phyloP scores from a whole-genome alignment of 2,329 filamentous ascomycete genomes.

The Rutstroemia sp. region DNA sequence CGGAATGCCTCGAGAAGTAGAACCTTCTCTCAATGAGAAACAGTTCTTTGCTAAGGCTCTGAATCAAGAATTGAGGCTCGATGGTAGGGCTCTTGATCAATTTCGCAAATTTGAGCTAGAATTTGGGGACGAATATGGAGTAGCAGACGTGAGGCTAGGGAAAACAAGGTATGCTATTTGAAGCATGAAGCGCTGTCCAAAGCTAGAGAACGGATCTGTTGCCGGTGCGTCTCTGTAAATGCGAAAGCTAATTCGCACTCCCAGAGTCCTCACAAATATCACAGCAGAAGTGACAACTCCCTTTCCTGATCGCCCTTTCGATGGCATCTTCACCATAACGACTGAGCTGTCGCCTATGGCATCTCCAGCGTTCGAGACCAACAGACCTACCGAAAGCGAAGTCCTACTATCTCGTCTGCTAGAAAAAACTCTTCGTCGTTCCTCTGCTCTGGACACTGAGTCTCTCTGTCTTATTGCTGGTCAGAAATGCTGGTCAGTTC shows the following conservation, averaged over 20 bases:
- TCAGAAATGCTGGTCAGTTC: slow-evolving; percentile 83
- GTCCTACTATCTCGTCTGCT: slow-evolving; percentile 79
- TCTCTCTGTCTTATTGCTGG: slow-evolving; percentile 90
- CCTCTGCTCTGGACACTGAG: slow-evolving; percentile 88
- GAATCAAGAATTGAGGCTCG: slow-evolving; percentile 70
- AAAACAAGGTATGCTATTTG: slow-evolving; percentile 66
- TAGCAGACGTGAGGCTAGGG: slow-evolving; percentile 78
- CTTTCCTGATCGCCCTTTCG: slow-evolving; percentile 82
- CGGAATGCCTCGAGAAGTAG: slow-evolving; percentile 82
- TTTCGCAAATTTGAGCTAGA: slow-evolving; percentile 69
- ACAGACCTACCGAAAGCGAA: slow-evolving; percentile 76
- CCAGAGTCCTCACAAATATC: slow-evolving; percentile 73
- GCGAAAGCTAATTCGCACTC: neutral
- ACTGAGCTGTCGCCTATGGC: slow-evolving; percentile 91
- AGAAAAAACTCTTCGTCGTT: slow-evolving; percentile 89
- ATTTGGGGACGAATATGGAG: slow-evolving; percentile 87
- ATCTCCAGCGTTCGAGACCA: slow-evolving; percentile 81
- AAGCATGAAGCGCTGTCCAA: neutral
- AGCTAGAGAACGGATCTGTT: neutral
- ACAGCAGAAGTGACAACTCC: slow-evolving; percentile 85
- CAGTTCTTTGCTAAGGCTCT: slow-evolving; percentile 80
- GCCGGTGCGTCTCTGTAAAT: neutral
- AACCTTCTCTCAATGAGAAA: slow-evolving; percentile 83
- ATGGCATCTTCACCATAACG: slow-evolving; percentile 88
- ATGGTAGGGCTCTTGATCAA: slow-evolving; percentile 74